phyloP scores from a whole-genome alignment of 805 yeast genomes.

The Ogataea sp. region DNA sequence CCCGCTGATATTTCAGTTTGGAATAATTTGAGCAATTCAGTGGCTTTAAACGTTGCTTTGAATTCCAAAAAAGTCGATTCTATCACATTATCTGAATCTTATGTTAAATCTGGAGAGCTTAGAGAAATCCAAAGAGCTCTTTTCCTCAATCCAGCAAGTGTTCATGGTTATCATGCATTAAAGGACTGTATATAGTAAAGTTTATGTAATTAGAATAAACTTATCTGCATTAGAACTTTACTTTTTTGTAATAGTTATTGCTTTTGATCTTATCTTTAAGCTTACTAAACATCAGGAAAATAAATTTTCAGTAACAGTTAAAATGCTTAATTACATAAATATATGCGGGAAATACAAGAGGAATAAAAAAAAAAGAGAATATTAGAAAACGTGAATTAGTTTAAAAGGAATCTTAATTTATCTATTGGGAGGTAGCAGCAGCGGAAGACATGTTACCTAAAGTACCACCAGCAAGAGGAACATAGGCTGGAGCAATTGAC shows the following conservation, averaged over 20 bases:
- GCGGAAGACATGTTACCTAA: constrained; percentile 6
- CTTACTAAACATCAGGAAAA: too few relatives aligned
- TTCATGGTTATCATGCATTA: constrained; percentile 17
- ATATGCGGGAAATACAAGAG: too few relatives aligned
- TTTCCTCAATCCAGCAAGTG: constrained; percentile 50
- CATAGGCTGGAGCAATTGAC: too few relatives aligned
- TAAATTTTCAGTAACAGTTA: too few relatives aligned
- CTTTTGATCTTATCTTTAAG: too few relatives aligned
- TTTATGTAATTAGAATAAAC: background rate
- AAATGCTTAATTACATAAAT: background rate
- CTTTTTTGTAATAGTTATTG: too few relatives aligned
- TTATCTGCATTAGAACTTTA: too few relatives aligned
- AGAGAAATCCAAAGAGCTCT: constrained; percentile 61
- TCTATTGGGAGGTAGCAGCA: constrained; percentile 1
- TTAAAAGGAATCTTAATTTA: too few relatives aligned
- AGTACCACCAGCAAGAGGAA: constrained; percentile 16
- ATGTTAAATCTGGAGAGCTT: constrained; percentile 36
- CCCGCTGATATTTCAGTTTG: constrained; percentile 67
- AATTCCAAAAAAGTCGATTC: constrained; percentile 44
- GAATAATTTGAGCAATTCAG: constrained; percentile 48
- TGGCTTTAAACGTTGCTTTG: constrained; percentile 53
- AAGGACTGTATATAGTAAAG: constrained; percentile 3
- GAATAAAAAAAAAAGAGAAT: too few relatives aligned
- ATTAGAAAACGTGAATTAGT: too few relatives aligned
- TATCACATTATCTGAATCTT: constrained; percentile 42